phyloP scores from a whole-genome alignment of 495 filamentous ascomycete genomes.

The Annulohypoxylon moriforme region DNA sequence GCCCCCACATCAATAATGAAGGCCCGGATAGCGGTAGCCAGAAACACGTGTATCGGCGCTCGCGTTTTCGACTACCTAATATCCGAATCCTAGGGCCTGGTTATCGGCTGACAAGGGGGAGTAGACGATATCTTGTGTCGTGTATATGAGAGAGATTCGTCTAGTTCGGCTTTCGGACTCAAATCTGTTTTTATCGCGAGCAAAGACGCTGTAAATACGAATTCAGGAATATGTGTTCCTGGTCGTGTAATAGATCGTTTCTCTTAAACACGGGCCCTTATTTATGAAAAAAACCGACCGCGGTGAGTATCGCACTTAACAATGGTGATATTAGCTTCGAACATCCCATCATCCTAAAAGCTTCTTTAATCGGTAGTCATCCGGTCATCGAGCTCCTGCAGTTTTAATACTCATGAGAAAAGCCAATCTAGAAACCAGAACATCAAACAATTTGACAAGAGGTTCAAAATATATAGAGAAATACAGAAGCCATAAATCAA shows the following conservation, averaged over 20 bases:
- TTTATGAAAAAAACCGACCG: background rate
- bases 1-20: background rate
- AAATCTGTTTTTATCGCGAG: background rate
- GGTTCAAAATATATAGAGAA: too few relatives aligned
- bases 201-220: background rate
- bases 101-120: background rate
- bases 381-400: too few relatives aligned
- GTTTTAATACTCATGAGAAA: too few relatives aligned
- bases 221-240: background rate
- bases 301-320: background rate
- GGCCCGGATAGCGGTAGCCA: background rate
- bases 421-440: too few relatives aligned
- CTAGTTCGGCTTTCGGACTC: background rate
- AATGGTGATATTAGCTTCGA: background rate
- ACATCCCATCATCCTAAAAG: background rate
- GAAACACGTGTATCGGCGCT: conserved; percentile 9
- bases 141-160: background rate
- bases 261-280: background rate
- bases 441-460: too few relatives aligned
- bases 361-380: too few relatives aligned
- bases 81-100: background rate
- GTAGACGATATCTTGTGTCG: background rate
- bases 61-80: conserved; percentile 3
- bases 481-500: too few relatives aligned
- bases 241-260: background rate